These are phyloP conservation scores for Cladosporium sp. DNA, from an alignment of 2,329 filamentous ascomycete species.

Conservation along the genomic window DNA sequence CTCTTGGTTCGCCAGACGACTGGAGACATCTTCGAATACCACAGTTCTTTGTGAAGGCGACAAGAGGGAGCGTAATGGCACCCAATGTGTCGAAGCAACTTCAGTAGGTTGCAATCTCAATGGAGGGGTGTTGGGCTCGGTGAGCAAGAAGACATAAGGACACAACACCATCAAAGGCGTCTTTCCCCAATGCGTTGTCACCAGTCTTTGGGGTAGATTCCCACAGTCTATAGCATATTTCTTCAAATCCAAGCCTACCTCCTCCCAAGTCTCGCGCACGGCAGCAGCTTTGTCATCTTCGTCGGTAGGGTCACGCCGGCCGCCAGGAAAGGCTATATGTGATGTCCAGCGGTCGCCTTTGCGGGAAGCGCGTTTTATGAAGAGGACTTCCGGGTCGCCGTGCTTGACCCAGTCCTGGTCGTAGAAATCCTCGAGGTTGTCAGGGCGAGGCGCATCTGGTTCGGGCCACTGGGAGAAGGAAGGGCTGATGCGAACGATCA, in stretches of 20 bases:
- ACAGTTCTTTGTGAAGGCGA: conserved; percentile 56
- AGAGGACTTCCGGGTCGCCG: conserved; percentile 64
- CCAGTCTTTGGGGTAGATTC: conserved; percentile 62
- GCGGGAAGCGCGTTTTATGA: conserved; percentile 65
- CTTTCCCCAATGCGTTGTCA: conserved; percentile 64
- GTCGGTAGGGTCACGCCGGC: conserved; percentile 63
- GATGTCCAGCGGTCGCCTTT: conserved; percentile 65
- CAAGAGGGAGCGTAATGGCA: conserved; percentile 59
- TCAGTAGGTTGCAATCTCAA: conserved; percentile 64
- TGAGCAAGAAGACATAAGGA: conserved; percentile 63
- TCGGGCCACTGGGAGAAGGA: conserved; percentile 51
- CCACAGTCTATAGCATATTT: conserved; percentile 45
- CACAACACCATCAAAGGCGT: conserved; percentile 64
- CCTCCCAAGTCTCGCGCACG: conserved; percentile 61
- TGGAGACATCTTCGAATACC: conserved; percentile 61
- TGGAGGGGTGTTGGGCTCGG: conserved; percentile 51
- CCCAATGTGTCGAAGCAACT: conserved; percentile 66
- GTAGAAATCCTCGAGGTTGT: conserved; percentile 54
- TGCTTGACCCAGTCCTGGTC: conserved; percentile 60
- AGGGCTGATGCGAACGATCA: conserved; percentile 61
- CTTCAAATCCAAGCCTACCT: conserved; percentile 57
- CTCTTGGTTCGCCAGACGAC: conserved; percentile 55
- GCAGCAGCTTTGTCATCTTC: conserved; percentile 59
- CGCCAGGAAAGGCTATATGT: conserved; percentile 65
- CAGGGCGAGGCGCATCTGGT: conserved; percentile 14